Base-by-base conservation (phyloP, 2,329 filamentous ascomycete genomes). In the Boeremia lycopersici region DNA sequence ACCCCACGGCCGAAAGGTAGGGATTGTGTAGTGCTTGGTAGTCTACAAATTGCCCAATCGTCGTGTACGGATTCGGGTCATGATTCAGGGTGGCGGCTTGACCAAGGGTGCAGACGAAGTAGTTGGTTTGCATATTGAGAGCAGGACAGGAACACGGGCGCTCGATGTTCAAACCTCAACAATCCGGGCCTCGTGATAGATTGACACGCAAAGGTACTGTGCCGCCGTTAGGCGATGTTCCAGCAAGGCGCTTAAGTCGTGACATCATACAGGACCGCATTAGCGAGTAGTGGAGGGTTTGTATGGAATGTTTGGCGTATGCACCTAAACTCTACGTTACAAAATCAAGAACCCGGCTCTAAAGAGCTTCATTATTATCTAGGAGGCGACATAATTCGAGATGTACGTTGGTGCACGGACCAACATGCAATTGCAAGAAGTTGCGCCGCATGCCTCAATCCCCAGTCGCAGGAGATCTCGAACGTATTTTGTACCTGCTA, bases 21-120 rank as follows among this genome's bases (percentile, higher is more conserved):
- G 78, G 76, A 44, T 70, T 62, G 0, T 61, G 29, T 7, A 67
- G 54, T 1, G 80, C 80, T 62, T 84, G 81, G 7, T 70, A 53
- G n/a, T 80, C 77, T 15, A 87, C 69, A 50, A 87, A 77, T 0
- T 80, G 70, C 48, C 78, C 76, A 50, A 86, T 77, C 0, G 78
- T 83, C 2, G 71, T 62, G 60, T 78, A 81, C 0, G 70, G 68
- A 28, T 74, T 75, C 7, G 68, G 63, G 9, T 65, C 57, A 3
- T 65, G 56, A 15, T 73, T 77, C 15, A 80, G 59, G 1, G 59
- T 56, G 1, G 76, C 72, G 10, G 84, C 83, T 65, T 87, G 78
- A 1, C 83, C 85, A 2, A 88, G 76, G 0, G 84, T 86, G 67
- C 85, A 87, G 3, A 81, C 81, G 63, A 87, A 87, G 68, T 87